Evolutionary conservation across 2,329 filamentous ascomycete genomes (phyloP), one percentile per base, ranked within the genome.

Genomic region (Botrytis elliptica): DNA sequence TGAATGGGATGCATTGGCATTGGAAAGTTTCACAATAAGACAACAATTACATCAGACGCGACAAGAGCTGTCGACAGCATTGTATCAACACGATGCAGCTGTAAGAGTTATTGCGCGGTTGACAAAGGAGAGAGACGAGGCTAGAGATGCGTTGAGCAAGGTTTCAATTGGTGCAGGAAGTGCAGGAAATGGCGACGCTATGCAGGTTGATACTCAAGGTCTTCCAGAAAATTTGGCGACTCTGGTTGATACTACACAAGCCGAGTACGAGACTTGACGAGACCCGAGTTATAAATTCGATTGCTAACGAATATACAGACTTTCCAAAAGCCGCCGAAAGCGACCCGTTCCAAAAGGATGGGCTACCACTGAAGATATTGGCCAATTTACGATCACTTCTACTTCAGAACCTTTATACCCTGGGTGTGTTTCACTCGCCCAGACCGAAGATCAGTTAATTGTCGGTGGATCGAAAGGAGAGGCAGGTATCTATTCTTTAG

Each of bases 51-150:
- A 92, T 70, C 93, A 97, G 82, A 97, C 95, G 60, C 88, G 95
- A 77, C 95, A 98, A 84, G 96, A 99, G 85, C 89, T 99, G 73
- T 94, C 94, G 73, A 96, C 94, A 1, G 93, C 96, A 0, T 87
- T 99, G 38, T 99, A 99, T 84, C 95, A 98, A 84, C 93, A 98
- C 79, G 96, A 99, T 86, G 95, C 96, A 3, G 96, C 96, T n/a
- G 91, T 97, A 68, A 89, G 96, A 76, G 96, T 99, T 67, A 97
- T 99, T 83, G 94, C 94, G 77, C 90, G 95, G 66, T 82, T 99
- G 82, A 92, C 93, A n/a, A 92, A 89, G 81, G 96, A 99, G 86
- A 87, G 96, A 76, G 95, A 99, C 79, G 95, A 98, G 83, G 95
- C 96, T 64, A 88, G 95, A 77, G 92, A 96, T 83, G 93, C 96